Percentiles rank a stretch among this genome's conserved stretches.
These are phyloP conservation scores for Phytophthora crassamura DNA, from an alignment of 352 stramenopile genomes.

Conservation along the genomic window DNA sequence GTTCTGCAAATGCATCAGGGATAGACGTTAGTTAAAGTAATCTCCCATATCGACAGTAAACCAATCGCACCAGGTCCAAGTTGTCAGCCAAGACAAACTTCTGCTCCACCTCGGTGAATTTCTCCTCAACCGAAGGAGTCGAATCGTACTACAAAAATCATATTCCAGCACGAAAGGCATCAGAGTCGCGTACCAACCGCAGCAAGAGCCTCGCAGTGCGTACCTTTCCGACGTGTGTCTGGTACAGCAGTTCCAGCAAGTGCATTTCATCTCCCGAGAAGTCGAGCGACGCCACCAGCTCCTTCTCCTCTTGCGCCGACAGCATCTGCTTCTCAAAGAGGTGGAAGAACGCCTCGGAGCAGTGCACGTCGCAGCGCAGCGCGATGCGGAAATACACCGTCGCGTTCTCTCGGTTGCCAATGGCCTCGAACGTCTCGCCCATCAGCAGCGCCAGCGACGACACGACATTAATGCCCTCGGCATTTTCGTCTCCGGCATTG, in stretches of 20 bases:
- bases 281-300: slow-evolving; percentile 72
- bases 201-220: not conserved
- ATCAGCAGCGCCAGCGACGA: slow-evolving; percentile 82
- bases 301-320: slow-evolving; percentile 65
- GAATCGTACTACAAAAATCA: slow-evolving; percentile 66
- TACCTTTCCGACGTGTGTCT: slow-evolving; percentile 74
- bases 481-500: slow-evolving; percentile 28
- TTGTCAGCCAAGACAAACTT: slow-evolving; percentile 63
- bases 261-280: slow-evolving; percentile 70
- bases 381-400: slow-evolving; percentile 77
- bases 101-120: slow-evolving; percentile 69
- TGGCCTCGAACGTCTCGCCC: slow-evolving; percentile 82
- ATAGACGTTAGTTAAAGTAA: slow-evolving; percentile 10
- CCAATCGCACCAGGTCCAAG: slow-evolving; percentile 62
- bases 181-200: not conserved
- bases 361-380: slow-evolving; percentile 85
- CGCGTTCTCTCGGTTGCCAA: slow-evolving; percentile 87
- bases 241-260: slow-evolving; percentile 69
- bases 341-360: slow-evolving; percentile 85
- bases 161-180: not conserved
- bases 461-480: slow-evolving; percentile 73
- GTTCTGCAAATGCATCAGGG: slow-evolving; percentile 43
- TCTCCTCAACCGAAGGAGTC: slow-evolving; percentile 53
- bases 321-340: slow-evolving; percentile 90
- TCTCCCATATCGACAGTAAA: not conserved